These are phyloP conservation scores for Onygena corvina DNA, from an alignment of 2,329 filamentous ascomycete species.

Conservation along the genomic window DNA sequence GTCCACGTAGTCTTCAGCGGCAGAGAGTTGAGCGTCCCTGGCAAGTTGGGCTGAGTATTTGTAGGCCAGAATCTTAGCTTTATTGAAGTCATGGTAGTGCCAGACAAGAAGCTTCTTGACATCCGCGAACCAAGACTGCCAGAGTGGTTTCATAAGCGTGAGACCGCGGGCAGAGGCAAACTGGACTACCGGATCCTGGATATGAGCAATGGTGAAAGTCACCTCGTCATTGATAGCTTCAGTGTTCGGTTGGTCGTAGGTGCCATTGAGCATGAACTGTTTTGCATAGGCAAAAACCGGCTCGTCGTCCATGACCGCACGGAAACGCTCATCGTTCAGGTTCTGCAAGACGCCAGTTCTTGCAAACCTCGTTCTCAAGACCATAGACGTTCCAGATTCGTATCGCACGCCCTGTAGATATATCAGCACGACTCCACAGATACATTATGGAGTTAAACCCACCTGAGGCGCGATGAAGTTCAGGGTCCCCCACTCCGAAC, in stretches of 20 bases:
- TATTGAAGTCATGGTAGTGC: conserved; percentile 62
- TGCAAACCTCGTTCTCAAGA: conserved; percentile 58
- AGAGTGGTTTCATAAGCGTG: conserved; percentile 66
- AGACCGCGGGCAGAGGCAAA: conserved; percentile 64
- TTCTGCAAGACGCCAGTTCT: conserved; percentile 55
- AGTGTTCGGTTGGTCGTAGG: conserved; percentile 19
- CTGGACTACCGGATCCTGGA: conserved; percentile 68
- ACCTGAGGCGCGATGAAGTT: conserved; percentile 60
- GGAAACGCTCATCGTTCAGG: conserved; percentile 52
- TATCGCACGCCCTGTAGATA: conserved; percentile 47
- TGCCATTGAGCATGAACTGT: conserved; percentile 43
- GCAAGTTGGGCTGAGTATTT: conserved; percentile 63
- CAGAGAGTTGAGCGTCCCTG: conserved; percentile 59
- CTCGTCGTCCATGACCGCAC: conserved; percentile 62
- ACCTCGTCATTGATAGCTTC: conserved; percentile 39
- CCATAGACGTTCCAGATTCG: conserved; percentile 56
- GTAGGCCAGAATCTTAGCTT: conserved; percentile 51
- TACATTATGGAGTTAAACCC: background rate
- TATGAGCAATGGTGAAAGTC: conserved; percentile 63
- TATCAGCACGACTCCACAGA: background rate
- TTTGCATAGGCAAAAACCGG: conserved; percentile 72
- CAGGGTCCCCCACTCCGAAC: conserved; percentile 71
- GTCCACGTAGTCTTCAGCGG: conserved; percentile 62
- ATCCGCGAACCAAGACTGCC: conserved; percentile 60
- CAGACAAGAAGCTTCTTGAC: conserved; percentile 55